Base-by-base conservation (phyloP, 441 rosid species). In the Erodium texanum region DNA sequence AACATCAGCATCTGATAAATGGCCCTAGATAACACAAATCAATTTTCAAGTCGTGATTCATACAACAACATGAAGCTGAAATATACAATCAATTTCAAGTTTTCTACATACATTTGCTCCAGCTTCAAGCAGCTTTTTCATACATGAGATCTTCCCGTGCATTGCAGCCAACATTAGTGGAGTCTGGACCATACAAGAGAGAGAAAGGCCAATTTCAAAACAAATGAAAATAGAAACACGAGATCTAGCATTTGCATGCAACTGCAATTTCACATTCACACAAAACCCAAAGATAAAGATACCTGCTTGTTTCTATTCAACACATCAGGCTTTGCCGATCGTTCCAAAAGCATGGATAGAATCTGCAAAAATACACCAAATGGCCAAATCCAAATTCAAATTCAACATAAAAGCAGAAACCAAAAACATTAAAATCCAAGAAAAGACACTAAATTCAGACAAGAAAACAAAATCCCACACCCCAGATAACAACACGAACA, bases 131-230 rank as follows among this genome's bases (percentile, higher is more conserved):
- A 94, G 87, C 85, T 82, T 92, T 80, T 81, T 77, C 78, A 94
- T 77, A 66, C 96, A 94, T 14, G 77, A 65, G 75, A 86, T 87
- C 77, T 83, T 91, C 24, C 97, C 99, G 71, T 86, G 85, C 94
- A 92, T 89, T 66, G 98, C 97, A 70, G 98, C 98, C 64, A 94
- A 73, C 99, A 89, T 94, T 62, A 94, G 86, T 10, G 99, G 99
- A 73, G 98, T 88, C 99, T 94, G 66, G 70, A 64, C 66, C 52
- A 36, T 34, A 23, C n/a, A 22, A 3, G 34, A 2, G 34, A 29
- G 34, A 29, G 34, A 62, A 65, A 24, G 12, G 27, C 18, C 62
- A 65, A 56, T 50, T 64, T 43, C 66, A 36, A 66, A 66, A 59
- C 56, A 66, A 29, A 3, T 5, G 6, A 29, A n/a, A 29, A 29